A percentile compares a stretch with the other conserved stretches of the same genome.
Conservation (phyloP, 441 rosid species). For the Sinapis alba region DNA sequence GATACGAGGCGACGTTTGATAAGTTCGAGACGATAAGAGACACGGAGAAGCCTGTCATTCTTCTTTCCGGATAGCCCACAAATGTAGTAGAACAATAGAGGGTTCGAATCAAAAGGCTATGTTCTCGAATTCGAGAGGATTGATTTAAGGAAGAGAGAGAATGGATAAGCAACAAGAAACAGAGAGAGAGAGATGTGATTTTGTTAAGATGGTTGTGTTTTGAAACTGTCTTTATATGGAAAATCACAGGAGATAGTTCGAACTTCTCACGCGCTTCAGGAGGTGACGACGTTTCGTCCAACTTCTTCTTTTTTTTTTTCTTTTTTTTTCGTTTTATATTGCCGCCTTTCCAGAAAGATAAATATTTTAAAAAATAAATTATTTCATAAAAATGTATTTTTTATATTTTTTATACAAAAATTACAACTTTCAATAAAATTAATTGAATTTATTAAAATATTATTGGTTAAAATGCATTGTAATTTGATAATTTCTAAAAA, state of each 20-base stretch:
- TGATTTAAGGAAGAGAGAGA: constrained; percentile 5
- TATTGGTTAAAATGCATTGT: too few relatives aligned
- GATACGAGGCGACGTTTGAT: constrained; percentile 37
- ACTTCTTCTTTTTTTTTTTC: not conserved
- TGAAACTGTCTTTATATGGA: constrained; percentile 29
- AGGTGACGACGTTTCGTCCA: constrained; percentile 6
- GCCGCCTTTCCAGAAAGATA: too few relatives aligned
- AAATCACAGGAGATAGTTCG: constrained; percentile 5
- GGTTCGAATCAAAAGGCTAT: constrained; percentile 3
- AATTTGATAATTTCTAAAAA: too few relatives aligned
- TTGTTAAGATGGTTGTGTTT: constrained; percentile 19
- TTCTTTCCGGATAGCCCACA: too few relatives aligned
- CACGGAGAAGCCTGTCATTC: constrained; percentile 38
- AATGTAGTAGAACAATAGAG: too few relatives aligned
- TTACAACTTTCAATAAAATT: too few relatives aligned
- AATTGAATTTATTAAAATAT: too few relatives aligned
- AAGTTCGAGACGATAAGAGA: constrained; percentile 37
- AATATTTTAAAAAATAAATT: too few relatives aligned
- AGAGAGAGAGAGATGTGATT: constrained; percentile 2
- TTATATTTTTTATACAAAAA: too few relatives aligned
- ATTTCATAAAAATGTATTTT: too few relatives aligned
- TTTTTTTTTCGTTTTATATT: too few relatives aligned
- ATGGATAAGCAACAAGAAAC: constrained; percentile 17
- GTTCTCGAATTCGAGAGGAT: constrained; percentile 15
- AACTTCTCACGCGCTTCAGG: constrained; percentile 32